Evolutionary conservation across 2,329 filamentous ascomycete species (phyloP), one percentile per base, ranked within the genome.

Genomic region (Domatiomyces catenatus): DNA sequence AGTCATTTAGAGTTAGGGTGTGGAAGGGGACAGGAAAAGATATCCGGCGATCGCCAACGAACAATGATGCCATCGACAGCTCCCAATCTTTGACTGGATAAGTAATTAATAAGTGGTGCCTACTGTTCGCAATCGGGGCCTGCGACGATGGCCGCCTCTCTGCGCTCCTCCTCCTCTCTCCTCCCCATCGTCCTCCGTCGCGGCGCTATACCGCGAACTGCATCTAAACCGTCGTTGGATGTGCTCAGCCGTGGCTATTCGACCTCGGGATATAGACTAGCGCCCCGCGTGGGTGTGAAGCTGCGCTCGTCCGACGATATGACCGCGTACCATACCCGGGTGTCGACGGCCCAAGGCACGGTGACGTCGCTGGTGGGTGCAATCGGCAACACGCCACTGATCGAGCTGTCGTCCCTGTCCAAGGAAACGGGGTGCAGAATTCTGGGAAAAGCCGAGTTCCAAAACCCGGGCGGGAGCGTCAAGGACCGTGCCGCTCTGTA

Each of bases 381-480:
- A 50, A 96, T 98, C 70, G 92, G 92, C 57, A 96, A 96, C 69
- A 98, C 92, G 0, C 90, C 92, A 1, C 78, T 98, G 49, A 94
- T 98, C 67, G 83, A 85, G 47, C 75, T 98, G 48, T 90, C 94
- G 69, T 79, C 75, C 54, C 81, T 96, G 59, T 96, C 90, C 42
- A 80, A 86, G 53, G 77, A 93, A 64, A 96, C 92, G 0, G 88
- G 89, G 58, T 96, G 92, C 75, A 85, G 94, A 61, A 75, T 98
- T 52, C 81, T 96, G 42, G 92, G 90, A 63, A 98, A 98, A 69
- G 89, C 92, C 61, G 92, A 98, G 67, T 98, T 98, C 72, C 92
- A 94, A 75, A 98, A 98, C 74, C 92, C 92, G 1, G 92, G 92
- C 59, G 92, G 92, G 53, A 89, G 83, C 50, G 83, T 98, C 66